These are phyloP conservation scores for Choiromyces venosus DNA, from an alignment of 495 filamentous ascomycete genomes.

Conservation along the genomic window DNA sequence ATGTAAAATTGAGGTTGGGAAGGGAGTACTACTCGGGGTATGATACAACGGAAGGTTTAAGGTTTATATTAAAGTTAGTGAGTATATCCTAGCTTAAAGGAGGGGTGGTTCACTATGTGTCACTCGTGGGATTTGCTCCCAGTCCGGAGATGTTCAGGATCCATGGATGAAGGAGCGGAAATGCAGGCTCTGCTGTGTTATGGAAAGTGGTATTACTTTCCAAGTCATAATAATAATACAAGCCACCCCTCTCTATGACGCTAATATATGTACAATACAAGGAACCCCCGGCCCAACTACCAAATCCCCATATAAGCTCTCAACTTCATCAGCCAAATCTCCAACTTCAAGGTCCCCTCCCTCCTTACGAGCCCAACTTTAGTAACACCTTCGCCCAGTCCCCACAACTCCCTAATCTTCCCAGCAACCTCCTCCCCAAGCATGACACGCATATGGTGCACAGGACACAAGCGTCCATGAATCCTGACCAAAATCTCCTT, in stretches of 20 bases:
- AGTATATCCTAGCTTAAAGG: not conserved
- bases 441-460: constrained; percentile 35
- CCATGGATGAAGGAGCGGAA: not conserved
- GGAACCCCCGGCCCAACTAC: not conserved
- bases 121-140: not conserved
- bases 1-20: not conserved
- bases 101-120: not conserved
- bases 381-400: constrained; percentile 16
- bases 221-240: not conserved
- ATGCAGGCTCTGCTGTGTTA: not conserved
- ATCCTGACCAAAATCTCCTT: constrained; percentile 19
- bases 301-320: constrained; percentile 37
- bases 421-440: constrained; percentile 28
- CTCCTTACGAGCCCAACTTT: constrained; percentile 32
- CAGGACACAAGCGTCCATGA: constrained; percentile 25
- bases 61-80: not conserved
- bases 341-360: constrained; percentile 26
- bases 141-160: not conserved
- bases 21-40: not conserved
- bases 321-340: constrained; percentile 39
- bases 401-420: constrained; percentile 23
- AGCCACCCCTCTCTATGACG: not conserved
- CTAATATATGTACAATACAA: not conserved
- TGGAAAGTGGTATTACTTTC: not conserved
- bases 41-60: not conserved